phyloP scores from a whole-genome alignment of 192 early-diverging fungal species.

The Ambispora gerdemannii region DNA sequence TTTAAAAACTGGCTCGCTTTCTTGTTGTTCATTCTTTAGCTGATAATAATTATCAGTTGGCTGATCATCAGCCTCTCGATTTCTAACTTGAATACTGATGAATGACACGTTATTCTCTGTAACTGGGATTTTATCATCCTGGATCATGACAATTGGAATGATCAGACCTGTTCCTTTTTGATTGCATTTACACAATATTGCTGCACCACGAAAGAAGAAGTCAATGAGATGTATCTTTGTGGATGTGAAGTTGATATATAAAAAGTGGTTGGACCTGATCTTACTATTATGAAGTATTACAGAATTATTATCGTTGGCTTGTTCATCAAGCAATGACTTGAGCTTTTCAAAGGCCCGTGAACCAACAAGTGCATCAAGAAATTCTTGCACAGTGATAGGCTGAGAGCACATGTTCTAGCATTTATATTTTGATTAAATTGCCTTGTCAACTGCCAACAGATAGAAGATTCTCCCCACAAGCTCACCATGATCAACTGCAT shows the following conservation, averaged over 20 bases:
- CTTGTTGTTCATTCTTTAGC: too few relatives aligned
- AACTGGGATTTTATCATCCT: background rate
- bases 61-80: background rate
- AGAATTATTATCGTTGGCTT: background rate
- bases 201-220: slow-evolving; percentile 5
- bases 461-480: slow-evolving; percentile 1
- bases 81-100: background rate
- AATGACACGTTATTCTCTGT: background rate
- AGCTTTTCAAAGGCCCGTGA: background rate
- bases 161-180: background rate
- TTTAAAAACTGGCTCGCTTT: background rate
- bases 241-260: background rate
- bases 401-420: background rate
- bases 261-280: background rate
- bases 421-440: slow-evolving; percentile 1
- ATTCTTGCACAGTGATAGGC: background rate
- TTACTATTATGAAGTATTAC: slow-evolving; percentile 8
- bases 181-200: background rate
- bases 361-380: slow-evolving; percentile 12
- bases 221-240: slow-evolving; percentile 5
- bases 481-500: slow-evolving; percentile 5
- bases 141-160: background rate
- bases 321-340: background rate
- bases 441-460: slow-evolving; percentile 14
- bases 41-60: background rate